These are phyloP conservation scores for Zangia roseola DNA, from an alignment of 768 basidiomycete species.

Conservation along the genomic window DNA sequence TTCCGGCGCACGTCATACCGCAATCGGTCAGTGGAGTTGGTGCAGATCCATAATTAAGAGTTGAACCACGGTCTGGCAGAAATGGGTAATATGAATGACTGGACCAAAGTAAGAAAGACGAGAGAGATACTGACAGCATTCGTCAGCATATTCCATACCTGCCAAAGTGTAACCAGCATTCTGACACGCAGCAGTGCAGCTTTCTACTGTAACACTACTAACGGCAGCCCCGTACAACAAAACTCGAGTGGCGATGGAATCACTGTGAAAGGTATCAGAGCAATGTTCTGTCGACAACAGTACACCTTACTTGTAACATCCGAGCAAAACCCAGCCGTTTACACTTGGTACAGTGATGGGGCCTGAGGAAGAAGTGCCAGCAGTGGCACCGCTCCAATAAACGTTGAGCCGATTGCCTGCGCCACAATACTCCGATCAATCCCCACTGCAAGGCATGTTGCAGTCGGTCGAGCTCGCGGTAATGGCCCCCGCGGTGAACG, in stretches of 20 bases:
- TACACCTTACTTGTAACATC: conserved; percentile 65
- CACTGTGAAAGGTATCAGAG: conserved; percentile 25
- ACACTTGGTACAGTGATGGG: conserved; percentile 49
- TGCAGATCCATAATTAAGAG: conserved; percentile 18
- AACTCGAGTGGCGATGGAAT: conserved; percentile 33
- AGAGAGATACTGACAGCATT: conserved; percentile 44
- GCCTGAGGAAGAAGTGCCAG: too few relatives aligned
- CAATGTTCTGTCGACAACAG: background rate
- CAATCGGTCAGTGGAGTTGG: conserved; percentile 53
- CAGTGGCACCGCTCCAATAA: conserved; percentile 68
- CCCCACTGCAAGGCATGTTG: conserved; percentile 59
- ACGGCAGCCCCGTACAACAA: conserved; percentile 34
- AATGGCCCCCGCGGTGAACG: conserved; percentile 44
- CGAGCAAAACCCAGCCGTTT: conserved; percentile 66
- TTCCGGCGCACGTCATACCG: conserved; percentile 30
- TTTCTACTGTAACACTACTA: conserved; percentile 46
- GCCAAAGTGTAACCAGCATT: conserved; percentile 40
- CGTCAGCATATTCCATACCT: conserved; percentile 45
- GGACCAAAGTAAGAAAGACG: background rate
- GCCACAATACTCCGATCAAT: conserved; percentile 58
- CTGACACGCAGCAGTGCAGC: conserved; percentile 48
- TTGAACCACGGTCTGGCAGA: conserved; percentile 31
- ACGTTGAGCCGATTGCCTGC: conserved; percentile 58
- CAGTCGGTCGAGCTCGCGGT: conserved; percentile 53
- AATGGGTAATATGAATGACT: conserved; percentile 42